Evolutionary conservation across 768 basidiomycete species (phyloP).

Genomic region (Xerocomellus amylosporus): DNA sequence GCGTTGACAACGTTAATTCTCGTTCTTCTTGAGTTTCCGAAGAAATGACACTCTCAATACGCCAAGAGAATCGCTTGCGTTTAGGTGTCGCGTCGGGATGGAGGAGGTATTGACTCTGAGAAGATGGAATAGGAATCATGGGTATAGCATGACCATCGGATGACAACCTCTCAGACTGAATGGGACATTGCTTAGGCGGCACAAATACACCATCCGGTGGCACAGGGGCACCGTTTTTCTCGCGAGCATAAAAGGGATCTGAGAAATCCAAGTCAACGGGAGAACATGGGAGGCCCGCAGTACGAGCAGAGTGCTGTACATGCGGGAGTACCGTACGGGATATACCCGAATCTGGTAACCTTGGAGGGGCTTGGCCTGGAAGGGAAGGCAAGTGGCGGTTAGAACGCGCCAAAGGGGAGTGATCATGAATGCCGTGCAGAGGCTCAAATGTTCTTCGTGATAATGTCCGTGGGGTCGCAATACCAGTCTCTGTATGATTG

Average conservation of each 20-base stretch:
- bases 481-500: not conserved
- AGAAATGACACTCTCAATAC: slow-evolving; percentile 20
- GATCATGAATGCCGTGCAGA: not conserved
- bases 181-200: not conserved
- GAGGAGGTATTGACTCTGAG: slow-evolving; percentile 36
- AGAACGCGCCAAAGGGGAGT: slow-evolving; percentile 3
- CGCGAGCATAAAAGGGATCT: slow-evolving; percentile 1
- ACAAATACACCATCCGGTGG: not conserved
- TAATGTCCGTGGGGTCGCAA: slow-evolving; percentile 18
- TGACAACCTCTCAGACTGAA: not conserved
- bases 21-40: slow-evolving; percentile 35
- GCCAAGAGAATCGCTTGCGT: slow-evolving; percentile 34
- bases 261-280: not conserved
- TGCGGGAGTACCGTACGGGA: not conserved
- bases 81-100: slow-evolving; percentile 31
- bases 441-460: slow-evolving; percentile 3
- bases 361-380: not conserved
- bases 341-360: not conserved
- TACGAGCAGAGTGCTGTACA: not conserved
- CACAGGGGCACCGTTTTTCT: not conserved
- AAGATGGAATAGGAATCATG: slow-evolving; percentile 24
- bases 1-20: slow-evolving; percentile 20
- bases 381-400: not conserved
- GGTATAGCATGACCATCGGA: slow-evolving; percentile 1
- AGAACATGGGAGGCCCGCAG: not conserved